Conservation (phyloP, 1,139 yeast genomes). For the Pichia sp. region DNA sequence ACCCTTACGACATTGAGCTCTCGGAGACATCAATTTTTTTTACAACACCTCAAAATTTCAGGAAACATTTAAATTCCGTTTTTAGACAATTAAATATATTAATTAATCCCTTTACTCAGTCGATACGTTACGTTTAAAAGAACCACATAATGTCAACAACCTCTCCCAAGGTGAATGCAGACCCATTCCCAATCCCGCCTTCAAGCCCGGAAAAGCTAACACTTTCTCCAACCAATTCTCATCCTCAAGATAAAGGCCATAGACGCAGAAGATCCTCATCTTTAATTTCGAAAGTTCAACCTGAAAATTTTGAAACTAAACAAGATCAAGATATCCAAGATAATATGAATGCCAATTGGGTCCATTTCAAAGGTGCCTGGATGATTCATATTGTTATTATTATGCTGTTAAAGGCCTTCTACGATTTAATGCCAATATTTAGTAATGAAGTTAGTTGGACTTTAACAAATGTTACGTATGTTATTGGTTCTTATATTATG, state of each 20-base stretch:
- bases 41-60: not conserved
- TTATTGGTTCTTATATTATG: slow-evolving; percentile 89
- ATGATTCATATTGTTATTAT: slow-evolving; percentile 82
- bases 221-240: slow-evolving; percentile 14
- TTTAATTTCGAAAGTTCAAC: slow-evolving; percentile 82
- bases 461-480: slow-evolving; percentile 81
- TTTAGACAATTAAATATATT: not conserved
- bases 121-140: not conserved
- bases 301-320: slow-evolving; percentile 86
- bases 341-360: slow-evolving; percentile 94
- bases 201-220: slow-evolving; percentile 28
- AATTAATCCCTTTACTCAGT: not conserved
- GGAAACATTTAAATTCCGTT: not conserved
- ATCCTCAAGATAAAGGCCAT: slow-evolving; percentile 26
- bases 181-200: slow-evolving; percentile 25
- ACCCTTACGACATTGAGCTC: not conserved
- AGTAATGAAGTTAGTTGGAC: slow-evolving; percentile 91
- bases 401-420: slow-evolving; percentile 62
- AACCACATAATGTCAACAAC: slow-evolving; percentile 7
- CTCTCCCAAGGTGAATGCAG: slow-evolving; percentile 16
- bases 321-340: slow-evolving; percentile 87
- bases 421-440: slow-evolving; percentile 69
- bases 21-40: not conserved
- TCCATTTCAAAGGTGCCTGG: slow-evolving; percentile 95
- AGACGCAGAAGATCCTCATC: slow-evolving; percentile 56